A percentile compares a stretch with the other conserved stretches of the same genome.
These are phyloP conservation scores for Bruguiera sexangula DNA, from an alignment of 345 rosid genomes.

Conservation along the genomic window DNA sequence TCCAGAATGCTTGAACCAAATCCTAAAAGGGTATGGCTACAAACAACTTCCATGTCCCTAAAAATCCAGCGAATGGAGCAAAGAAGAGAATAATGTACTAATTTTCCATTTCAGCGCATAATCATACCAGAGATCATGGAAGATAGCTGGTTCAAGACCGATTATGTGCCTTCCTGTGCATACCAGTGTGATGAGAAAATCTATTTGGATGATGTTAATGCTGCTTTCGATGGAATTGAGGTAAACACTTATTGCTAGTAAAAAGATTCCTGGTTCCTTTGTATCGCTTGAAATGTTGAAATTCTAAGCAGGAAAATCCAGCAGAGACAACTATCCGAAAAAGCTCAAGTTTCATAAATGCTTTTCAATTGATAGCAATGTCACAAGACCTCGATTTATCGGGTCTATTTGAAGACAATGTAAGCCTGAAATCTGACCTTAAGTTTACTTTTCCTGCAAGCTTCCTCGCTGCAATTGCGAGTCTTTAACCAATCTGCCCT, in stretches of 20 bases:
- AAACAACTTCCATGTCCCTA: neutral
- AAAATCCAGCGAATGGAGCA: neutral
- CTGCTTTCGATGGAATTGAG: constrained; percentile 58
- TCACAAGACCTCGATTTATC: constrained; percentile 88
- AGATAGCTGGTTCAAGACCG: constrained; percentile 73
- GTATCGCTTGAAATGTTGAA: constrained; percentile 12
- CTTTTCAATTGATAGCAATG: constrained; percentile 92
- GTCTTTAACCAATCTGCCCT: constrained; percentile 6
- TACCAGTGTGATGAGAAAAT: constrained; percentile 34
- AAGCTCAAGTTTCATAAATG: constrained; percentile 76
- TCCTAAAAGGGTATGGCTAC: constrained; percentile 46
- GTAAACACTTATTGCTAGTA: constrained; percentile 29
- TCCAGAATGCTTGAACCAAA: constrained; percentile 68
- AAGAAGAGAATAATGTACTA: neutral
- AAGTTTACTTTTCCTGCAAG: neutral
- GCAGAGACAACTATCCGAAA: constrained; percentile 37
- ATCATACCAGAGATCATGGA: constrained; percentile 62
- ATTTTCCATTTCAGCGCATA: constrained; percentile 47
- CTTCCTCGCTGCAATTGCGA: constrained; percentile 10
- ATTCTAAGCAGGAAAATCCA: constrained; percentile 48
- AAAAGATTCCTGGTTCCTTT: neutral
- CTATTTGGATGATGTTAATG: constrained; percentile 46
- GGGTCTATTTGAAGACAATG: constrained; percentile 85
- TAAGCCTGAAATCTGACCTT: constrained; percentile 25
- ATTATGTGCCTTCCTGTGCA: constrained; percentile 52